Base-by-base conservation (phyloP, 2,329 filamentous ascomycete genomes). In the Colletotrichum sidae region DNA sequence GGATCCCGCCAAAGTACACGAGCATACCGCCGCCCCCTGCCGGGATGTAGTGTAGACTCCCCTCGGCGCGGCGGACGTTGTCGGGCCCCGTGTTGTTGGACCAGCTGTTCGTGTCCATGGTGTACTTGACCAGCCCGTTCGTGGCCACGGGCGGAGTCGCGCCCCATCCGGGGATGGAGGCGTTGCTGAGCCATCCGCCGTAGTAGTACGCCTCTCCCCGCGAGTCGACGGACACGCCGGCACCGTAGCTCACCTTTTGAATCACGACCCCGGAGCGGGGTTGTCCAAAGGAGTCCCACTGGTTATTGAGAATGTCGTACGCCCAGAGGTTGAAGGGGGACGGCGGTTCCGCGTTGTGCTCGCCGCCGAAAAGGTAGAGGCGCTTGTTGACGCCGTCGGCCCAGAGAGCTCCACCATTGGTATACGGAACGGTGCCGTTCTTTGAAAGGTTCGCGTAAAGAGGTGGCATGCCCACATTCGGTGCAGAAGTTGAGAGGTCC, bases 351-450 rank as follows among this genome's bases (percentile, higher is more conserved):
- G 70, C 72, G 63, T 74, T 73, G 69, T 83, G 86, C 67, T 89
- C 84, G 50, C 88, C 88, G 10, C 88, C 88, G 70, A 85, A 90
- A 2, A 88, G 78, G 71, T 88, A 90, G 54, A 91, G 82, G 47
- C 83, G 80, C 72, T 89, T 89, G 76, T 91, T 90, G 44, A 87
- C 79, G 34, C 83, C 78, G 72, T 90, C 88, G 8, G 82, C 78
- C 88, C 88, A 90, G 11, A 90, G 75, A 3, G 83, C 72, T 35
- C 80, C 81, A 39, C 81, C 81, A 55, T 75, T 70, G 2, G 77
- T 75, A 58, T 68, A 75, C 0, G 88, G 88, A n/a, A 90, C 79
- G 3, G 82, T 81, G 13, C 76, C 76, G 65, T 88, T 87, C 72
- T 90, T 90, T 42, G 83, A 84, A 8, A 90, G 78, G 61, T 89